Percentiles rank a stretch among this genome's conserved stretches.
phyloP scores from a whole-genome alignment of 768 basidiomycete species.

The Sporobolomyces phaffii region DNA sequence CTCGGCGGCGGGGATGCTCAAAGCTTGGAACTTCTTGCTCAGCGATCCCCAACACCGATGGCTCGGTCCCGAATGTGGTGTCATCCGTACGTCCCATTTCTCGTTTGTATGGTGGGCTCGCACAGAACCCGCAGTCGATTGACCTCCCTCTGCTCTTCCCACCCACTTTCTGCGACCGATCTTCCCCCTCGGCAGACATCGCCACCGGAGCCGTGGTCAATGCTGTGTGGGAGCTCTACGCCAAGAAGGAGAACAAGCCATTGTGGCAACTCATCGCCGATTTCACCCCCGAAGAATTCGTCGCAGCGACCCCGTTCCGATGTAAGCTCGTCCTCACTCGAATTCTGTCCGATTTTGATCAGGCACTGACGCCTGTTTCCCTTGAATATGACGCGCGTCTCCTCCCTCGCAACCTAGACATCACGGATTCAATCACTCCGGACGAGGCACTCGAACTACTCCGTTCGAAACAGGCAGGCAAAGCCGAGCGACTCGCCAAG shows the following conservation, averaged over 20 bases:
- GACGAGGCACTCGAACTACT: conserved; percentile 83
- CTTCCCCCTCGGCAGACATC: neutral
- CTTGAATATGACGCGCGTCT: no score
- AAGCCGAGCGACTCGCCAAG: conserved; percentile 68
- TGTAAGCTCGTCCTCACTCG: neutral
- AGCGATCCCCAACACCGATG: conserved; percentile 87
- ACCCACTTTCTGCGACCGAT: neutral
- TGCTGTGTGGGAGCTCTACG: conserved; percentile 88
- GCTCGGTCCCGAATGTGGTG: conserved; percentile 90
- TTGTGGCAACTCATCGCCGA: conserved; percentile 91
- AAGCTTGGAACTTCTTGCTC: conserved; percentile 78
- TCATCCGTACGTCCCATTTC: conserved; percentile 54
- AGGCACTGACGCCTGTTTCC: neutral
- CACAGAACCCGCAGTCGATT: no score
- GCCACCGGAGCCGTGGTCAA: conserved; percentile 59
- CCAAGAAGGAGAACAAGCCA: conserved; percentile 70
- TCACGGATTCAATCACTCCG: conserved; percentile 84
- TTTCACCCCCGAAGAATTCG: conserved; percentile 57
- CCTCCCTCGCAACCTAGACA: no score
- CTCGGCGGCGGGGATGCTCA: conserved; percentile 67
- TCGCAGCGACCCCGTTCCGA: conserved; percentile 23
- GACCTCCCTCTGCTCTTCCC: neutral
- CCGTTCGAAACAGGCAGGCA: conserved; percentile 66
- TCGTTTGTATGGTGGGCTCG: no score
- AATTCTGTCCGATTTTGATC: no score